phyloP scores from a whole-genome alignment of 176 grass and related monocot genomes.

The Oryza nivara region DNA sequence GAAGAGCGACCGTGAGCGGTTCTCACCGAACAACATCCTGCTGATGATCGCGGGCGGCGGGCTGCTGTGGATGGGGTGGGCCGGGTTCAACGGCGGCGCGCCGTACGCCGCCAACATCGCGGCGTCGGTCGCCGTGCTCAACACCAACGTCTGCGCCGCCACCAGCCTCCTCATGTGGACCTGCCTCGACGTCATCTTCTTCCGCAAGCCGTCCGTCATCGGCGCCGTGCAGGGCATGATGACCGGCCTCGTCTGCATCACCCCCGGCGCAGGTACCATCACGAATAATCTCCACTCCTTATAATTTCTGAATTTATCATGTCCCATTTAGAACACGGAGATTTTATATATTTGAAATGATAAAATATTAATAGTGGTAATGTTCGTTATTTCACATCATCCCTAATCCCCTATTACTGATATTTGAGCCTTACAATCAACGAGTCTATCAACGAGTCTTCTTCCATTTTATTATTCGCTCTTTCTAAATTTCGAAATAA shows the following conservation, averaged over 20 bases:
- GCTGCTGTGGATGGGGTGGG: conserved; percentile 79
- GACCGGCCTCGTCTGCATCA: conserved; percentile 92
- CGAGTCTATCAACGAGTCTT: no score
- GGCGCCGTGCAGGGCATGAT: conserved; percentile 94
- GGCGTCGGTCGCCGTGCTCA: conserved; percentile 77
- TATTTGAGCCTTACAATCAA: no score
- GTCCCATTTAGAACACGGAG: no score
- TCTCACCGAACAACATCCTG: conserved; percentile 79
- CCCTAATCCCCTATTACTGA: no score
- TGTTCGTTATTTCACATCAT: no score
- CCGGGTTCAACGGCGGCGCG: conserved; percentile 80
- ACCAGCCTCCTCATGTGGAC: conserved; percentile 86
- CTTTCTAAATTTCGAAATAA: no score
- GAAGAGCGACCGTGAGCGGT: conserved; percentile 67
- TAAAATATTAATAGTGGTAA: no score
- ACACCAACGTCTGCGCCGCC: conserved; percentile 79
- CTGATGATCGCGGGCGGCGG: conserved; percentile 75
- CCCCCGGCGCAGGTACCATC: conserved; percentile 63
- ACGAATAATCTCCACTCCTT: background rate
- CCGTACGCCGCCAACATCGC: conserved; percentile 73
- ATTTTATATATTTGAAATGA: no score
- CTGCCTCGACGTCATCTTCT: conserved; percentile 84
- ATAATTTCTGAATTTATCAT: no score
- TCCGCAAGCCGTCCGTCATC: conserved; percentile 73
- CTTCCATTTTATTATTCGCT: no score